These are phyloP conservation scores for Epichloe scottii DNA, from an alignment of 2,329 filamentous ascomycete genomes.

Conservation along the genomic window DNA sequence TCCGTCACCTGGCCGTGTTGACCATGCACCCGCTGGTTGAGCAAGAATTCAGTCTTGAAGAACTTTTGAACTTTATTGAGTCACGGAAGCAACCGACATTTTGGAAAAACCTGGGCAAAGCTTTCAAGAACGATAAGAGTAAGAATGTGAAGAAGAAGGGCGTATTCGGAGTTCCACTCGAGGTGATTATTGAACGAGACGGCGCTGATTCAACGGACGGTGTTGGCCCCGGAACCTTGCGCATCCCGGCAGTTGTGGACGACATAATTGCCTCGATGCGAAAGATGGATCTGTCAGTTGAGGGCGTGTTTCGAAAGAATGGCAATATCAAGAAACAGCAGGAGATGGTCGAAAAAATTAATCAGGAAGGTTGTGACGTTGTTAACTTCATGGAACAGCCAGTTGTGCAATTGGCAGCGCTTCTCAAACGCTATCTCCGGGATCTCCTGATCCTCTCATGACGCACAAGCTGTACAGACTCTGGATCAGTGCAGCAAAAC, in stretches of 20 bases:
- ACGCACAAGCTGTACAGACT: conserved; percentile 89
- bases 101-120: conserved; percentile 97
- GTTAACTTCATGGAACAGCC: conserved; percentile 81
- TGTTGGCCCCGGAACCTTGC: conserved; percentile 79
- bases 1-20: conserved; percentile 85
- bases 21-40: conserved; percentile 91
- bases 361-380: conserved; percentile 71
- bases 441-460: conserved; percentile 85
- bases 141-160: conserved; percentile 82
- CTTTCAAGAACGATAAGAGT: conserved; percentile 75
- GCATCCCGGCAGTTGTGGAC: conserved; percentile 89
- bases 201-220: conserved; percentile 97
- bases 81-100: conserved; percentile 80
- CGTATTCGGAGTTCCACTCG: conserved; percentile 80
- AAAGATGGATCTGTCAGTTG: conserved; percentile 97
- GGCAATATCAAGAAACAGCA: conserved; percentile 93
- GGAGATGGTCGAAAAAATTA: conserved; percentile 75
- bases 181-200: conserved; percentile 81
- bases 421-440: conserved; percentile 89
- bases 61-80: conserved; percentile 85
- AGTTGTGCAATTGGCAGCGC: conserved; percentile 83
- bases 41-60: conserved; percentile 83
- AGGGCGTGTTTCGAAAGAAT: conserved; percentile 98
- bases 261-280: conserved; percentile 90
- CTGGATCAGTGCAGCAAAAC: conserved; percentile 83